Conservation (phyloP, 73 alveolate species). For the Blepharisma stoltei region DNA sequence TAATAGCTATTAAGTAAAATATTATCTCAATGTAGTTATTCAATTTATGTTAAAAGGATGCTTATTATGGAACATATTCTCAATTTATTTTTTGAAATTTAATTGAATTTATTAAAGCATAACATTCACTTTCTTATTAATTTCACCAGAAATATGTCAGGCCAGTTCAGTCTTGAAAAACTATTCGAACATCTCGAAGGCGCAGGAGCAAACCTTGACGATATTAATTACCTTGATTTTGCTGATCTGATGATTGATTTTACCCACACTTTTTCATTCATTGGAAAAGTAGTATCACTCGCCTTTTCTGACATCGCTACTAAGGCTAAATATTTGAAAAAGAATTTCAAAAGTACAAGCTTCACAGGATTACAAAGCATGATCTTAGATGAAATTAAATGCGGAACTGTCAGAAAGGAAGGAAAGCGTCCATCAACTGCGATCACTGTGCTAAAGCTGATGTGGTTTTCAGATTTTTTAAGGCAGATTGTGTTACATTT, state of each 20-base stretch:
- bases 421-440: conserved; percentile 55
- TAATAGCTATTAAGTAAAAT: neutral
- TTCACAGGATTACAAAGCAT: conserved; percentile 22
- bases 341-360: conserved; percentile 20
- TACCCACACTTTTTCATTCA: conserved; percentile 33
- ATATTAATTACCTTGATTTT: neutral
- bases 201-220: conserved; percentile 5
- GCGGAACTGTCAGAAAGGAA: conserved; percentile 30
- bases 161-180: neutral
- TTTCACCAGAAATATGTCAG: conserved; percentile 1
- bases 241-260: conserved; percentile 28
- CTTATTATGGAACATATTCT: conserved; percentile 9
- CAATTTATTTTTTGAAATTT: conserved; percentile 31
- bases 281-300: conserved; percentile 46
- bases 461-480: conserved; percentile 67
- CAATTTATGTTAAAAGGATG: neutral
- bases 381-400: conserved; percentile 33
- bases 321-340: conserved; percentile 39
- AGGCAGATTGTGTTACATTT: conserved; percentile 28
- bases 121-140: neutral
- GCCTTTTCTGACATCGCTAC: conserved; percentile 54
- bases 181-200: neutral
- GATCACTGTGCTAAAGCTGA: conserved; percentile 54
- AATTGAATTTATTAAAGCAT: conserved; percentile 18
- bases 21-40: conserved; percentile 6